phyloP scores from a whole-genome alignment of 23 red algal genomes.

The Gracilaria caudata region DNA sequence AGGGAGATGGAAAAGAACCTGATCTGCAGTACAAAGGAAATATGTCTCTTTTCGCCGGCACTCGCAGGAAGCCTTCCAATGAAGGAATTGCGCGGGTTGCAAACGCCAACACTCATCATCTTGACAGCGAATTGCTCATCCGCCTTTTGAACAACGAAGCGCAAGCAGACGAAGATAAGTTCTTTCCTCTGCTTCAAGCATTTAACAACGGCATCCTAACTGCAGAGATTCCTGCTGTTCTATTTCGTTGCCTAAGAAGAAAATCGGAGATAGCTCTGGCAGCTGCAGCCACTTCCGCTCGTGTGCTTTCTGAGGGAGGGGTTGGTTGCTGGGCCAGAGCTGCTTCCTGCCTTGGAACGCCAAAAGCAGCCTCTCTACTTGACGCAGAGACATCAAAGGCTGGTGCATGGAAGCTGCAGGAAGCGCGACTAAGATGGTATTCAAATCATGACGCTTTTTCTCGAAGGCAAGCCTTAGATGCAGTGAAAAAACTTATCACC shows the following conservation, averaged over 20 bases:
- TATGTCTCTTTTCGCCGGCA: not conserved
- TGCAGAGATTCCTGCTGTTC: conserved; percentile 40
- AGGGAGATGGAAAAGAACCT: not conserved
- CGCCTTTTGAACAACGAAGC: not conserved
- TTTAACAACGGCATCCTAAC: conserved; percentile 28
- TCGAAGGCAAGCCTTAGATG: conserved; percentile 28
- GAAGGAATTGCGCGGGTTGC: not conserved
- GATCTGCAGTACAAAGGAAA: not conserved
- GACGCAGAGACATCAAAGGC: conserved; percentile 16
- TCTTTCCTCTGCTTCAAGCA: conserved; percentile 10
- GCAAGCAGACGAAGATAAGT: not conserved
- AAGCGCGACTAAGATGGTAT: conserved; percentile 49
- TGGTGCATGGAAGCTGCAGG: conserved; percentile 55
- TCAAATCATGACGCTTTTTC: conserved; percentile 48
- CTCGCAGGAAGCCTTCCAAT: not conserved
- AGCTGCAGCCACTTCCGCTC: conserved; percentile 31
- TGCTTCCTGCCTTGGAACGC: conserved; percentile 54
- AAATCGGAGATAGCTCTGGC: conserved; percentile 22
- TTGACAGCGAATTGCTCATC: conserved; percentile 14
- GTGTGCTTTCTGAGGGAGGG: conserved; percentile 37
- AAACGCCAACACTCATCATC: not conserved
- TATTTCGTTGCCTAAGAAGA: conserved; percentile 26
- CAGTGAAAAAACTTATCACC: conserved; percentile 33
- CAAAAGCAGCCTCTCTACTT: conserved; percentile 4
- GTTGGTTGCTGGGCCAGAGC: conserved; percentile 59